Evolutionary conservation across 805 yeast species (phyloP), one percentile per base, ranked within the genome.

Genomic region (Yamadazyma sp.): DNA sequence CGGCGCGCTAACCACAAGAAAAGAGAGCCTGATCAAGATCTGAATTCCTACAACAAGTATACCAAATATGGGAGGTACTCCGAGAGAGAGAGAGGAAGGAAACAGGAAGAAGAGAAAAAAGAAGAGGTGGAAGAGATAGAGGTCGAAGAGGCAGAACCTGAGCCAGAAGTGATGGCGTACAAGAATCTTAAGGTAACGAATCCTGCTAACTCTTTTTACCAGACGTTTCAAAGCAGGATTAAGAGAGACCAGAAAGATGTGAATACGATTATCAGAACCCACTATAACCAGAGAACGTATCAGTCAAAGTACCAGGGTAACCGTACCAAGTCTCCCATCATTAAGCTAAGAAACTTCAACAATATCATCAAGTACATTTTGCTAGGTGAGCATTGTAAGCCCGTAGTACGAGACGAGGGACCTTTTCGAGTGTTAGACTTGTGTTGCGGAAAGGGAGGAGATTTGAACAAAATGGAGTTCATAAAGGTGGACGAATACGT

Each of bases 361-460:
- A 93, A 93, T 57, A 85, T 90, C 43, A 83, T 93, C 52, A 93
- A 93, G 55, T 85, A 87, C 56, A 85, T 89, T 54, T 64, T 91
- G 6, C 80, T 93, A 37, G 82, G 83, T 39, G 84, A 83, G 48
- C 81, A 71, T 59, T 78, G 82, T 2, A 49, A 54, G 13, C 47
- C 52, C 11, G 41, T 50, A 7, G 52, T 50, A 6, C n/a, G n/a
- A n/a, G 42, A 49, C 6, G 44, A 52, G 5, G 53, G 48, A 2
- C 40, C 67, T 3, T 54, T 31, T 64, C 77, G 44, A 73, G 75
- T 84, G 1, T 64, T 93, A 13, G 99, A 93, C 54, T 61, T 91
- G 39, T 96, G 96, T 11, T 90, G 98, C 62, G 99, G 99, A 10
- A 95, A 93, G 59, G 99, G 99, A 36, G 99, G 99, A 18, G 99